These are phyloP conservation scores for Penicillium brasilianum DNA, from an alignment of 2,329 filamentous ascomycete genomes.

Conservation along the genomic window DNA sequence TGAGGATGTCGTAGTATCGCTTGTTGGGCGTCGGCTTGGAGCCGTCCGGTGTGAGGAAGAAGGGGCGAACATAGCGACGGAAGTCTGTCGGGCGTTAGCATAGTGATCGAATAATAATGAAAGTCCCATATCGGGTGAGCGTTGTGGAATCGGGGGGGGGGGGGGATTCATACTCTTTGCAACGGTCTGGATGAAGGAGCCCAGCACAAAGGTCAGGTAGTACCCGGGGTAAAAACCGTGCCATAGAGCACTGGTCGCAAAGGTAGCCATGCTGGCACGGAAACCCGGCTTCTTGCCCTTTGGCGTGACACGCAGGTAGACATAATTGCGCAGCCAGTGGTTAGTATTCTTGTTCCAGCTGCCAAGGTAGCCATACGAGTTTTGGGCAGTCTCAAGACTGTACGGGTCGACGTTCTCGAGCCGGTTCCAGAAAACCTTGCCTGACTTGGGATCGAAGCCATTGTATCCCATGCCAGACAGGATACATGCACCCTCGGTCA, in stretches of 20 bases:
- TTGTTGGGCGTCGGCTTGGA: constrained; percentile 72
- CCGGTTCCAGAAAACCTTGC: constrained; percentile 86
- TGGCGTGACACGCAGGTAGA: constrained; percentile 93
- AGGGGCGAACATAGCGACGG: constrained; percentile 85
- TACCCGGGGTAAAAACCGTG: constrained; percentile 98
- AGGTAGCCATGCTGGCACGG: constrained; percentile 89
- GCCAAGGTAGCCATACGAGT: constrained; percentile 87
- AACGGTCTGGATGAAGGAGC: constrained; percentile 87
- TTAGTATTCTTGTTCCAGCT: constrained; percentile 99
- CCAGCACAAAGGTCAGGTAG: constrained; percentile 87
- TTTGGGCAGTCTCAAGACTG: constrained; percentile 87
- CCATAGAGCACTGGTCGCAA: constrained; percentile 94
- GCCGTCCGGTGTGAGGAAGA: constrained; percentile 83
- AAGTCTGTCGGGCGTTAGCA: constrained; percentile 64
- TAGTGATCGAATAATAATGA: neutral
- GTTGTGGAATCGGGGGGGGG: neutral
- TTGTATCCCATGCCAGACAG: constrained; percentile 93
- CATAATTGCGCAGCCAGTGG: constrained; percentile 92
- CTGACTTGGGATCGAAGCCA: constrained; percentile 82
- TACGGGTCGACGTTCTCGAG: constrained; percentile 87
- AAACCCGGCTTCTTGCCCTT: constrained; percentile 96
- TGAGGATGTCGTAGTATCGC: constrained; percentile 81
- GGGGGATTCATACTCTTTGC: constrained; percentile 77
- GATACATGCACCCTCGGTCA: constrained; percentile 94
- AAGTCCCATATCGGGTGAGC: neutral